Evolutionary conservation across 768 basidiomycete species (phyloP), one percentile per base, ranked within the genome.

Genomic region (Lentinula raphanica): DNA sequence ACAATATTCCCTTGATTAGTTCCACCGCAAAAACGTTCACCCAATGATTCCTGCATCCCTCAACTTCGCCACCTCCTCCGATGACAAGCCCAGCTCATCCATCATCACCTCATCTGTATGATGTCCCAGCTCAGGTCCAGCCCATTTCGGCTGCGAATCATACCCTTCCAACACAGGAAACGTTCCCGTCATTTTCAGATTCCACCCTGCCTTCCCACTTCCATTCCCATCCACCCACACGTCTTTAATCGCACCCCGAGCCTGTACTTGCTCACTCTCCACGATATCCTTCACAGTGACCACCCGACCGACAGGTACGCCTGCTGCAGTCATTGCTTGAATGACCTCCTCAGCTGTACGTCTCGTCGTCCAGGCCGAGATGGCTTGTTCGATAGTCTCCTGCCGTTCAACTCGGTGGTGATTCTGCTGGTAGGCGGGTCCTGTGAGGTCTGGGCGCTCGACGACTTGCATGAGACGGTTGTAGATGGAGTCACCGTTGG

Each of bases 401-500:
- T 90, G 90, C 15, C 76, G 71, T 12, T 79, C 77, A 42, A 90
- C 80, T 36, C 89, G 84, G 39, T 86, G 79, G 23, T 76, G 77
- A 68, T 86, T 91, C 42, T 77, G 73, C 48, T 76, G 72, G 61
- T 81, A 86, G 9, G 66, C 60, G 5, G 84, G 75, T 1, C 85
- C 84, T 3, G 74, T 76, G 59, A 88, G 79, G 69, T 88, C 87
- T 1, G 76, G 62, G 2, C 86, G 82, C 12, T 72, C 77, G 61
- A 88, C 81, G 49, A 76, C 75, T 36, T 68, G 67, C 87, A 89
- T 90, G 59, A 88, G 74, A 3, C 84, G 81, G 58, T 72, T 78
- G 73, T 88, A 89, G 66, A 89, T 79, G 2, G 82, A 77, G 67
- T 88, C 87, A 0, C 84, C 85, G 62, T 89, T 89, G 27, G 84